Conservation (phyloP, 495 filamentous ascomycete species). For the Penicillium egyptiacum region DNA sequence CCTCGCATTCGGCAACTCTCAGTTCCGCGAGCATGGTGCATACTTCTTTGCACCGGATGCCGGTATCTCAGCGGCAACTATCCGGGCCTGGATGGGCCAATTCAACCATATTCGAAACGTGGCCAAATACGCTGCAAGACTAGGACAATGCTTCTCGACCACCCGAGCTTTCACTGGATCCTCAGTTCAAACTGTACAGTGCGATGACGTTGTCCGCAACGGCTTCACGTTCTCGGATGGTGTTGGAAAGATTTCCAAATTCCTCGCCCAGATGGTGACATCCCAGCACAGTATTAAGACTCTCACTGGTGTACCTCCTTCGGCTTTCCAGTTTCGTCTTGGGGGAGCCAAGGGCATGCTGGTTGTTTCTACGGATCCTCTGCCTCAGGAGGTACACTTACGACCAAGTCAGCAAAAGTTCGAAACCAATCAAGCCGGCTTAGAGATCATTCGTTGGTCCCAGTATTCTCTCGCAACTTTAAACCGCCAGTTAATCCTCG, state of each 20-base stretch:
- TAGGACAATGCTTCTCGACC: conserved; percentile 96
- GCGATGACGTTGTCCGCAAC: conserved; percentile 65
- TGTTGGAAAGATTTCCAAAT: conserved; percentile 84
- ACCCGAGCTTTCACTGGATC: conserved; percentile 64
- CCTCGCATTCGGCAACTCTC: conserved; percentile 92
- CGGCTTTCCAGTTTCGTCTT: conserved; percentile 86
- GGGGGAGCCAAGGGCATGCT: conserved; percentile 92
- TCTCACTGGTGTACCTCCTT: conserved; percentile 55
- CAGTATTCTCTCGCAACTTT: conserved; percentile 70
- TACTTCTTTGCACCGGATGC: conserved; percentile 77
- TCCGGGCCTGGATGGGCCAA: conserved; percentile 88
- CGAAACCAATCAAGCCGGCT: conserved; percentile 59
- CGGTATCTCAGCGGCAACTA: conserved; percentile 63
- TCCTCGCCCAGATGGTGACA: conserved; percentile 68
- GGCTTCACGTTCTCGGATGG: conserved; percentile 83
- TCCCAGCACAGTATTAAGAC: conserved; percentile 59
- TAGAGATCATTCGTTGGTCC: conserved; percentile 85
- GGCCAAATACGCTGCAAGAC: conserved; percentile 80
- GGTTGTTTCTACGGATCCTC: conserved; percentile 62
- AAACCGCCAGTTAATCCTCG: conserved; percentile 85
- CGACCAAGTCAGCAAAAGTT: conserved; percentile 90
- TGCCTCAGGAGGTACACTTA: conserved; percentile 64
- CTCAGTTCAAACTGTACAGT: conserved; percentile 39
- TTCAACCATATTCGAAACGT: conserved; percentile 75
- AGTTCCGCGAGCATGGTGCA: conserved; percentile 88